Percentiles rank a stretch among this genome's conserved stretches.
These are phyloP conservation scores for Solanum aculeatissimum DNA, from an alignment of 305 asterid species.

Conservation along the genomic window DNA sequence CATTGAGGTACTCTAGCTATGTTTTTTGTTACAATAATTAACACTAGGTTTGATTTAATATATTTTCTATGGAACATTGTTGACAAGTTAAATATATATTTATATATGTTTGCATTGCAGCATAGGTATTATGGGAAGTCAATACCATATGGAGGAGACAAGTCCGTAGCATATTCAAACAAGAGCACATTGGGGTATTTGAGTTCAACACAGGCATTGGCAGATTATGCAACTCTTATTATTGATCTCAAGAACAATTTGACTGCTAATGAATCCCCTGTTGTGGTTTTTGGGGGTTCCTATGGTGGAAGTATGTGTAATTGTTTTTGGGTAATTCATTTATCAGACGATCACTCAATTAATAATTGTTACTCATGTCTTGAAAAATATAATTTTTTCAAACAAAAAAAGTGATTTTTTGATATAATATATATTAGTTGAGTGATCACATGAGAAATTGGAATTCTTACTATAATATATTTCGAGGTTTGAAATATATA, in stretches of 20 bases:
- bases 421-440: no score
- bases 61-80: background rate
- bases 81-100: background rate
- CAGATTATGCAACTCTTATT: slow-evolving; percentile 73
- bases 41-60: background rate
- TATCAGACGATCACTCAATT: background rate
- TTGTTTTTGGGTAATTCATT: background rate
- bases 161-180: slow-evolving; percentile 44
- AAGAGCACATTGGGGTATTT: slow-evolving; percentile 62
- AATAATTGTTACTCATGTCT: background rate
- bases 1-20: slow-evolving; percentile 50
- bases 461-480: background rate
- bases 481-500: background rate
- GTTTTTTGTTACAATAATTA: background rate
- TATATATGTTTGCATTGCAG: slow-evolving; percentile 8
- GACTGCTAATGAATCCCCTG: slow-evolving; percentile 53
- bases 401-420: no score
- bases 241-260: slow-evolving; percentile 60
- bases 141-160: slow-evolving; percentile 56
- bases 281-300: slow-evolving; percentile 84
- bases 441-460: background rate
- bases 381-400: fast-evolving
- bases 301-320: slow-evolving; percentile 72
- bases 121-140: slow-evolving; percentile 85
- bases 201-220: slow-evolving; percentile 78